Base-by-base conservation (phyloP, 805 yeast species). In the Candida sanyiensis region DNA sequence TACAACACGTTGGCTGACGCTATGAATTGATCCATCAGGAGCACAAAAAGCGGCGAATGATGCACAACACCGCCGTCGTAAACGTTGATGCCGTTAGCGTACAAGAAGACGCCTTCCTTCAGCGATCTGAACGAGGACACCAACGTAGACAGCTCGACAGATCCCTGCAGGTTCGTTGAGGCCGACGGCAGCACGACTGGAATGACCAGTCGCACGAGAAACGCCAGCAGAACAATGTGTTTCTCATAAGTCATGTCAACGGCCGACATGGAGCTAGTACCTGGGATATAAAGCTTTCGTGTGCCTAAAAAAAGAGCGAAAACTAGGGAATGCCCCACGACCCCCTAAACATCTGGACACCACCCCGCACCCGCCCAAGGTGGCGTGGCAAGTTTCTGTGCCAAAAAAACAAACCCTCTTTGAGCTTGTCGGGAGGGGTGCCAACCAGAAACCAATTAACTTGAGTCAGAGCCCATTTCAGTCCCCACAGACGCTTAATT, bases 41-140 rank as follows among this genome's bases (percentile, higher is more conserved):
- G 62, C 25, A 86, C 69, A 17, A 90, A 52, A 15, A 88, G 55
- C 4, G 96, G 96, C 3, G 95, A 78, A 50, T 87, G 95, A 59
- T 87, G 90, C 25, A 82, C 81, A 13, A 88, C 77, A 18, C 94
- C 94, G 8, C 97, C 96, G 44, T 76, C 76, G 52, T 87, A 90
- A 7, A 87, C 77, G 33, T 78, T 70, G 36, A 83, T 65, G 16
- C 68, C 69, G 49, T 78, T 72, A 3, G 66, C 57, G 39, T 75
- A 61, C 36, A 84, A 68, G 48, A 72, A 84, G 9, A 83, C 62
- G 10, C 89, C 89, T 55, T 83, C 94, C 48, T 68, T 60, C 29
- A 84, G 55, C 28, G 76, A 67, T 51, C 76, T 70, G 60, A 70
- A 83, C 26, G 93, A 81, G 39, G 83, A 72, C 5, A 83, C 64